These are phyloP conservation scores for Pyronema omphalodes DNA, from an alignment of 495 filamentous ascomycete species.

Conservation along the genomic window DNA sequence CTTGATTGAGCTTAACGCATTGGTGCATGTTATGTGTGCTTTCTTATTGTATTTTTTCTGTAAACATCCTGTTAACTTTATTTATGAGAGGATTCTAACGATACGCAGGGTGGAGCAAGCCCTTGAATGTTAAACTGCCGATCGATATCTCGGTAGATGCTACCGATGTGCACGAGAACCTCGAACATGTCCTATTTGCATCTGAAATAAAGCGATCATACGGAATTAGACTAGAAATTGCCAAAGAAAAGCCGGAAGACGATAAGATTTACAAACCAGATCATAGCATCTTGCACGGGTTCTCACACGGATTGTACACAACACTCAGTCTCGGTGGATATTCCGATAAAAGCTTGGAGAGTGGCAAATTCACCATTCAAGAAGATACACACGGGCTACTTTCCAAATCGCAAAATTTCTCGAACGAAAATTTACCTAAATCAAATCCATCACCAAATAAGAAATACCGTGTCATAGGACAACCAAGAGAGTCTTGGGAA, in stretches of 20 bases:
- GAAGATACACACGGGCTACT: neutral
- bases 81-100: neutral
- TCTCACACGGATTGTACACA: neutral
- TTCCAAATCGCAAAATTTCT: neutral
- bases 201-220: neutral
- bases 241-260: neutral
- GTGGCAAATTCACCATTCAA: no score
- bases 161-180: neutral
- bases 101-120: slow-evolving; percentile 6
- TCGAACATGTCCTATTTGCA: neutral
- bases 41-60: slow-evolving; percentile 22
- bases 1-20: slow-evolving; percentile 26
- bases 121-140: neutral
- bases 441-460: no score
- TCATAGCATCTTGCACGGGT: neutral
- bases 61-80: neutral
- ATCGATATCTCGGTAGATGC: neutral
- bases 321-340: no score
- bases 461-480: no score
- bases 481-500: no score
- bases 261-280: neutral
- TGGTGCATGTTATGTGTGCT: slow-evolving; percentile 26
- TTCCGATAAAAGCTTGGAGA: no score
- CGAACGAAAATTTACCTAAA: no score
- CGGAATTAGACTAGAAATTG: neutral